Evolutionary conservation across 1,139 yeast genomes (phyloP).

Genomic region (Debaryomyces udenii): DNA sequence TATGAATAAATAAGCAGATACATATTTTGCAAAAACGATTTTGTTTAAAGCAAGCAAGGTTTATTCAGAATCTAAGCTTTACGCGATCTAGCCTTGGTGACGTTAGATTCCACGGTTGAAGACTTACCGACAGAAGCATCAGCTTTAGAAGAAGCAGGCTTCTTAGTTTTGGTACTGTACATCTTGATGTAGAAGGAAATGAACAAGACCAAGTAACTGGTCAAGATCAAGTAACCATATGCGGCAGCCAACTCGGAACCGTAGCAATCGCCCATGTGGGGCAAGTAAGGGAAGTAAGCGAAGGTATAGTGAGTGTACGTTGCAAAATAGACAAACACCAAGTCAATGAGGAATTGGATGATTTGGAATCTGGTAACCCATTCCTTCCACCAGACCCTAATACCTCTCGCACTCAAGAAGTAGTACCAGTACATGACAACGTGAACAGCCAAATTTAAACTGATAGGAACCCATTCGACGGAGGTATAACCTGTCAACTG

Average conservation of each 20-base stretch:
- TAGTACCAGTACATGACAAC: constrained; percentile 99
- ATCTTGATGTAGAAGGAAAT: constrained; percentile 91
- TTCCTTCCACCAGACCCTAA: constrained; percentile 99
- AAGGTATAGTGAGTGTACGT: constrained; percentile 79
- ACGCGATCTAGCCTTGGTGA: constrained; percentile 25
- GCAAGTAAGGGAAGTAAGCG: constrained; percentile 62
- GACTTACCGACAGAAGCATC: constrained; percentile 15
- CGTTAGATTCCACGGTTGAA: constrained; percentile 11
- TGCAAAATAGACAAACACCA: constrained; percentile 89
- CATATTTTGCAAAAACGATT: no score
- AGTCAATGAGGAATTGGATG: constrained; percentile 87
- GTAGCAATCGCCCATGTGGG: constrained; percentile 84
- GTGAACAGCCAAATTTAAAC: constrained; percentile 87
- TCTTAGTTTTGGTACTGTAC: constrained; percentile 54
- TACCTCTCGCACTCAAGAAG: constrained; percentile 90
- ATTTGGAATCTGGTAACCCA: constrained; percentile 98
- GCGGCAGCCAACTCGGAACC: constrained; percentile 94
- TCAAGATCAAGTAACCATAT: constrained; percentile 85
- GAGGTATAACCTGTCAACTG: constrained; percentile 90
- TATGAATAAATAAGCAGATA: no score
- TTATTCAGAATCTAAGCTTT: constrained; percentile 7
- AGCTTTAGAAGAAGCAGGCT: constrained; percentile 10
- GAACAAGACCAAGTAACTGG: constrained; percentile 87
- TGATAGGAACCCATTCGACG: constrained; percentile 94
- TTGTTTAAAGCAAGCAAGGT: no score